These are phyloP conservation scores for Paxillus involutus DNA, from an alignment of 768 basidiomycete genomes.

Conservation along the genomic window DNA sequence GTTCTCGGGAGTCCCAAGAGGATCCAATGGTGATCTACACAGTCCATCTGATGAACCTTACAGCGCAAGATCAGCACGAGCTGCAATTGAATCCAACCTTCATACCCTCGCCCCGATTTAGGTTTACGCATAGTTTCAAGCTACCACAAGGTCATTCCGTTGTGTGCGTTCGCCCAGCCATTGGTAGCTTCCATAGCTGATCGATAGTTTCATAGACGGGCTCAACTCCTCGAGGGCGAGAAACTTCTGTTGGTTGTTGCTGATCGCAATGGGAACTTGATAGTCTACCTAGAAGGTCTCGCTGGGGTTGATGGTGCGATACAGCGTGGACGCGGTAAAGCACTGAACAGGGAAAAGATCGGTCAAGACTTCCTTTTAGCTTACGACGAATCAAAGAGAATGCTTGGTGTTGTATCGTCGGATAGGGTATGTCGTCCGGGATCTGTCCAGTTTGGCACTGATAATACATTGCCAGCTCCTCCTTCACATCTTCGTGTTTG, in stretches of 20 bases:
- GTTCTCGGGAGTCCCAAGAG: conserved; percentile 1
- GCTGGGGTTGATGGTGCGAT: conserved; percentile 34
- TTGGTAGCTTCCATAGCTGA: neutral
- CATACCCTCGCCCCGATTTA: conserved; percentile 24
- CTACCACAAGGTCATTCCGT: conserved; percentile 20
- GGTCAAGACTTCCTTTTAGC: conserved; percentile 45
- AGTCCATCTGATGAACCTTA: conserved; percentile 27
- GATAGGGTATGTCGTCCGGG: conserved; percentile 34
- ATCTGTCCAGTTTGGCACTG: neutral
- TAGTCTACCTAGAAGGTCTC: conserved; percentile 39
- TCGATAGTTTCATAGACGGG: conserved; percentile 20
- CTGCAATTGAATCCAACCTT: conserved; percentile 21
- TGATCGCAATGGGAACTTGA: conserved; percentile 32
- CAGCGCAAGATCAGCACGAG: conserved; percentile 25
- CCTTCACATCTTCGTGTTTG: conserved; percentile 45
- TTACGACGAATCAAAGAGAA: conserved; percentile 51
- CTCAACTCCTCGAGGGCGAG: conserved; percentile 40
- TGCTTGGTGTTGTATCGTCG: conserved; percentile 44
- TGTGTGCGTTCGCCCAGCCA: conserved; percentile 3
- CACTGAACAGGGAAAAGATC: conserved; percentile 44
- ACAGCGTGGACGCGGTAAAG: conserved; percentile 23
- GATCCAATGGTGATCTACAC: conserved; percentile 20
- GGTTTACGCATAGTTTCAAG: conserved; percentile 11
- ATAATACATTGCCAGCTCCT: conserved; percentile 17
- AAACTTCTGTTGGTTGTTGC: conserved; percentile 43